These are phyloP conservation scores for Cercophora newfieldiana DNA, from an alignment of 495 filamentous ascomycete species.

Conservation along the genomic window DNA sequence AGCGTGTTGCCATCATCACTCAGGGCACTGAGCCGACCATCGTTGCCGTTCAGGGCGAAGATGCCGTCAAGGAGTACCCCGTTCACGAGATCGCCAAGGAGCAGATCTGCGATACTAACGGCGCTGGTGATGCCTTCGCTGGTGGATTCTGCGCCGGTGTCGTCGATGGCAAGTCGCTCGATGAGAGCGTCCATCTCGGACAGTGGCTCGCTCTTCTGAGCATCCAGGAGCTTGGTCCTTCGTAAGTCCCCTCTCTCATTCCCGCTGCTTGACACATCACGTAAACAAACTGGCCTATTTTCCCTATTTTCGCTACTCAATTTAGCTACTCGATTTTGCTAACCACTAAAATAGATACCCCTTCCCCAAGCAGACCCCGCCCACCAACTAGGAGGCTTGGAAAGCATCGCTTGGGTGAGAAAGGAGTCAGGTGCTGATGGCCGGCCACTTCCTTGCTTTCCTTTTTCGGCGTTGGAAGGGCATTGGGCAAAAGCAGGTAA, in stretches of 20 bases:
- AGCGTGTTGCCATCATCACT: slow-evolving; percentile 84
- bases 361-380: slow-evolving; percentile 71
- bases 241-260: slow-evolving; percentile 62
- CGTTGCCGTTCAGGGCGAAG: slow-evolving; percentile 69
- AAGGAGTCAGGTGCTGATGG: neutral
- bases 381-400: slow-evolving; percentile 16
- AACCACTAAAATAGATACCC: slow-evolving; percentile 59
- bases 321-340: slow-evolving; percentile 3
- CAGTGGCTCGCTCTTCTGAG: slow-evolving; percentile 92
- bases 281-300: neutral
- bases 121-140: slow-evolving; percentile 95
- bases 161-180: slow-evolving; percentile 76
- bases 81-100: slow-evolving; percentile 72
- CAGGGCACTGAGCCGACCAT: slow-evolving; percentile 90
- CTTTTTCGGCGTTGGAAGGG: slow-evolving; percentile 28
- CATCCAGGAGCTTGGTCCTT: slow-evolving; percentile 92
- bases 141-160: slow-evolving; percentile 90
- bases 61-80: slow-evolving; percentile 70
- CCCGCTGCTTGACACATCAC: neutral
- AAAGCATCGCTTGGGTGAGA: neutral
- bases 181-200: slow-evolving; percentile 78
- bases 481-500: slow-evolving; percentile 21
- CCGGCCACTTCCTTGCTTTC: slow-evolving; percentile 10
- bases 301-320: neutral
- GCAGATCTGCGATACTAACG: slow-evolving; percentile 91